phyloP scores from a whole-genome alignment of 1,139 yeast genomes.

The Hyphopichia burtonii region DNA sequence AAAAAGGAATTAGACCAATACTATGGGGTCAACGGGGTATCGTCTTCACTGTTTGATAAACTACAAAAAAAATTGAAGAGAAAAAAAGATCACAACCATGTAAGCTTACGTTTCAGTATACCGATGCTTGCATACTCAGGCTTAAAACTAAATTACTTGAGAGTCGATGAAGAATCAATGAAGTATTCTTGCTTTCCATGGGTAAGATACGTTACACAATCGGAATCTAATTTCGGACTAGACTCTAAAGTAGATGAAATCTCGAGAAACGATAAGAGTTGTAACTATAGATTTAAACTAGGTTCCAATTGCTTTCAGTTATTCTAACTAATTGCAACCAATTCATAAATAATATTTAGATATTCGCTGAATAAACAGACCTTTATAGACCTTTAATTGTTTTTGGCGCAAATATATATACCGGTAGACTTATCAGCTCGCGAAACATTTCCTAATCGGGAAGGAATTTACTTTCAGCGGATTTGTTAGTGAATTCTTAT shows the following conservation, averaged over 20 bases:
- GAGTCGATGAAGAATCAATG: constrained; percentile 42
- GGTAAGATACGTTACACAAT: constrained; percentile 42
- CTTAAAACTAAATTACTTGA: constrained; percentile 36
- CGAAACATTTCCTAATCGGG: background rate
- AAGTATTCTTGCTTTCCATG: constrained; percentile 49
- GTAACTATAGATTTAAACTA: constrained; percentile 30
- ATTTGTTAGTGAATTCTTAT: background rate
- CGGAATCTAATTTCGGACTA: constrained; percentile 9
- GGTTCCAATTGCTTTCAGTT: constrained; percentile 22
- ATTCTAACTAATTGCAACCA: background rate
- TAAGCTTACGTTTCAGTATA: constrained; percentile 33
- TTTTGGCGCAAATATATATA: no score
- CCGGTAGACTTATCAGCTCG: no score
- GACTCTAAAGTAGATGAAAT: background rate
- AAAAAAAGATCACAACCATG: constrained; percentile 22
- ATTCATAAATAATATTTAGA: no score
- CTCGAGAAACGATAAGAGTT: constrained; percentile 3
- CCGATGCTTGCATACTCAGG: constrained; percentile 47
- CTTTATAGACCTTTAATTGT: no score
- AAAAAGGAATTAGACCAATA: constrained; percentile 34
- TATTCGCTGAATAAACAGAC: no score
- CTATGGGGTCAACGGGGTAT: constrained; percentile 42
- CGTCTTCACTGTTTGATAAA: constrained; percentile 23
- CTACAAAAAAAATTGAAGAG: constrained; percentile 13
- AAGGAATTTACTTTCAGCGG: no score